Percentiles rank a stretch among this genome's conserved stretches.
phyloP scores from a whole-genome alignment of 768 basidiomycete genomes.

The Amanita subjunquillea region DNA sequence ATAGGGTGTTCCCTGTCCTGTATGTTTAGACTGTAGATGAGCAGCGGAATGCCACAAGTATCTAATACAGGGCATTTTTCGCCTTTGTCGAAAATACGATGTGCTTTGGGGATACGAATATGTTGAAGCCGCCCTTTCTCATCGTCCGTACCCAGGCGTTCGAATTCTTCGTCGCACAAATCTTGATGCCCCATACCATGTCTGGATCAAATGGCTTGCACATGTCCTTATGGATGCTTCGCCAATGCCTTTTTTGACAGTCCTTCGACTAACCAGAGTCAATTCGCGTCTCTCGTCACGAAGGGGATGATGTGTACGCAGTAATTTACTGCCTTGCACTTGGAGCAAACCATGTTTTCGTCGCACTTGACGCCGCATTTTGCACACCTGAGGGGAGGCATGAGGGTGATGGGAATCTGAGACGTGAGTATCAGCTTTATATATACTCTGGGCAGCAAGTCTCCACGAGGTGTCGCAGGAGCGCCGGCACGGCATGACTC shows the following conservation, averaged over 20 bases:
- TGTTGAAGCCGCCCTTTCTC: not conserved
- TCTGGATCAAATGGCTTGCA: not conserved
- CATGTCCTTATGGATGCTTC: not conserved
- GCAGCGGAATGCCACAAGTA: not conserved
- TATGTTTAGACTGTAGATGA: not conserved
- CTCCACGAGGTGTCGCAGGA: not conserved
- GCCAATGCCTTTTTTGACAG: not conserved
- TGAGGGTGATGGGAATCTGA: not conserved
- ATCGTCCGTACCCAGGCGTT: not conserved
- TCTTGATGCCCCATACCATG: not conserved
- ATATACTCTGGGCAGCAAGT: not conserved
- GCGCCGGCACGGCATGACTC: not conserved
- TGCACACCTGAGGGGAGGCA: not conserved
- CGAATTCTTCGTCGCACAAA: not conserved
- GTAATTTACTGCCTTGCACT: not conserved
- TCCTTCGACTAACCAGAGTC: not conserved
- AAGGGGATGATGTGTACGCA: not conserved
- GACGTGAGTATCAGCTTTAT: not conserved
- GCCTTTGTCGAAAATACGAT: not conserved
- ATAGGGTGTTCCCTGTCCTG: not conserved
- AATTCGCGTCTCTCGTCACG: not conserved
- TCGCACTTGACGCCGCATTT: not conserved
- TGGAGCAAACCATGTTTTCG: not conserved
- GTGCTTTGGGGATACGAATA: not conserved
- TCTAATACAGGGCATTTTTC: not conserved